Percentiles rank a stretch among this genome's conserved stretches.
These are phyloP conservation scores for Trypanosomatidae sp. DNA, from an alignment of 208 protist genomes.

Conservation along the genomic window DNA sequence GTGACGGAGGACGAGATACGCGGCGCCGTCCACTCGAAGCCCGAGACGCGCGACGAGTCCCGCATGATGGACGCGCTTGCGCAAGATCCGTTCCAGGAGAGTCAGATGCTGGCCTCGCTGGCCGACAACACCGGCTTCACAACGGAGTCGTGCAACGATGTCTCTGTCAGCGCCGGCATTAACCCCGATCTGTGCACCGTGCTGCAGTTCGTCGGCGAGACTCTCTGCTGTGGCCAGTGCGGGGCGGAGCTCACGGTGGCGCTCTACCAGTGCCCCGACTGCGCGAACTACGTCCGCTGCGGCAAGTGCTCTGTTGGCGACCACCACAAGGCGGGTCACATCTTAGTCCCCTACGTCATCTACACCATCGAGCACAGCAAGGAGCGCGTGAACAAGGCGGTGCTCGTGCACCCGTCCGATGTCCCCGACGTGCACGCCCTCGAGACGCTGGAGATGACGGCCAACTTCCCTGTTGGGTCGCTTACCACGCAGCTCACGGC, in stretches of 20 bases:
- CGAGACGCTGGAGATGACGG: constrained; percentile 72
- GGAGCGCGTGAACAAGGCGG: constrained; percentile 30
- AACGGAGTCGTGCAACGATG: constrained; percentile 23
- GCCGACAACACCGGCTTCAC: constrained; percentile 7
- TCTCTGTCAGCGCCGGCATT: constrained; percentile 8
- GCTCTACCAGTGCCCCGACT: constrained; percentile 62
- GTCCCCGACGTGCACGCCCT: constrained; percentile 64
- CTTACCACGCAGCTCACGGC: constrained; percentile 36
- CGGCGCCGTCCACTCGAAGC: constrained; percentile 39
- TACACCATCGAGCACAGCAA: constrained; percentile 52
- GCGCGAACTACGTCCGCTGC: constrained; percentile 56
- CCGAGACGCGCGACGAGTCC: constrained; percentile 49
- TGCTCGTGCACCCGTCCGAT: constrained; percentile 47
- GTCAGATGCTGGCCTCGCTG: constrained; percentile 30
- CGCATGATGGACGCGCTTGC: constrained; percentile 58
- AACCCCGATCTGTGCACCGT: constrained; percentile 24
- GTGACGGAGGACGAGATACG: constrained; percentile 44
- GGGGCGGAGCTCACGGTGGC: constrained; percentile 49
- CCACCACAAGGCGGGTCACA: constrained; percentile 53
- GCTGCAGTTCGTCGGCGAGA: constrained; percentile 37
- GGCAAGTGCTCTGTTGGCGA: constrained; percentile 76
- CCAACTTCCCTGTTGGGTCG: constrained; percentile 61
- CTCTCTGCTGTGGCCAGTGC: constrained; percentile 63
- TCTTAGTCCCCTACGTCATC: constrained; percentile 59
- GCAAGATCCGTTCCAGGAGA: constrained; percentile 58